phyloP scores from a whole-genome alignment of 805 yeast species.

The Kodamaea hsintzibuensis region DNA sequence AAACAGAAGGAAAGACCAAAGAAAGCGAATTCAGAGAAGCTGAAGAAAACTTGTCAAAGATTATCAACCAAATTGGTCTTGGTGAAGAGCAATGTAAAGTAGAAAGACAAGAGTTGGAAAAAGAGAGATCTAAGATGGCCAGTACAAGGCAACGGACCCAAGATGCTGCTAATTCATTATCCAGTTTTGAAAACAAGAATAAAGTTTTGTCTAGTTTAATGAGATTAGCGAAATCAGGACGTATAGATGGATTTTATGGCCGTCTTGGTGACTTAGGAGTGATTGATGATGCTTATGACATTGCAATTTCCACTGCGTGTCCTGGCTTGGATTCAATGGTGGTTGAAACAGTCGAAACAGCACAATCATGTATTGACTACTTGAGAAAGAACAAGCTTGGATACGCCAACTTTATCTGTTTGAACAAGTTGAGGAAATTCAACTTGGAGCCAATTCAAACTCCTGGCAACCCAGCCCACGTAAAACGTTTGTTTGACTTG shows the following conservation, averaged over 20 bases:
- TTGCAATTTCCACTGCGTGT: conserved; percentile 94
- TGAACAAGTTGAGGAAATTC: conserved; percentile 69
- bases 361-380: conserved; percentile 69
- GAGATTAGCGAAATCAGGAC: conserved; percentile 73
- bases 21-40: conserved; percentile 48
- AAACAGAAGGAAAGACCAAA: conserved; percentile 49
- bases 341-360: conserved; percentile 71
- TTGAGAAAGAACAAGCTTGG: conserved; percentile 83
- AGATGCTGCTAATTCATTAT: conserved; percentile 64
- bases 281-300: conserved; percentile 84
- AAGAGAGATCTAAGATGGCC: conserved; percentile 54
- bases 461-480: conserved; percentile 62
- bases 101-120: conserved; percentile 51
- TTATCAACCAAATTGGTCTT: conserved; percentile 51
- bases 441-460: conserved; percentile 60
- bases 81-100: conserved; percentile 59
- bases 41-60: conserved; percentile 49
- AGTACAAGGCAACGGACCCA: conserved; percentile 59
- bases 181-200: conserved; percentile 64
- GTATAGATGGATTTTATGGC: conserved; percentile 85
- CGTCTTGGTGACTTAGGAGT: conserved; percentile 90
- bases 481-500: conserved; percentile 83
- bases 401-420: conserved; percentile 81
- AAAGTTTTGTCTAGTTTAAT: conserved; percentile 69
- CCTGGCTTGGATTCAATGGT: conserved; percentile 91